These are phyloP conservation scores for Lyophyllum decastes DNA, from an alignment of 768 basidiomycete genomes.

Conservation along the genomic window DNA sequence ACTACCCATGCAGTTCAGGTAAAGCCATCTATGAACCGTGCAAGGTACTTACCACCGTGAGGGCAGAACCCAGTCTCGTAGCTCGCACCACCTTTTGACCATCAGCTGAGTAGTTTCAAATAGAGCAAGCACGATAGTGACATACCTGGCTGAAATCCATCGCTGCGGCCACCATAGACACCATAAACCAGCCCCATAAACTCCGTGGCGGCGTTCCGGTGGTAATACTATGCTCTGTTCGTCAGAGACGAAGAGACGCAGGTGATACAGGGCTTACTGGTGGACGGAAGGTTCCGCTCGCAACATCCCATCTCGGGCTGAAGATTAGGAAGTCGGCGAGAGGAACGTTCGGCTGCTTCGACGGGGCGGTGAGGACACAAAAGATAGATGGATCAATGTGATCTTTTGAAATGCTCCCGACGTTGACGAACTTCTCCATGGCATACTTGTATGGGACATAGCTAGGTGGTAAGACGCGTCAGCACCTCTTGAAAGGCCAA, in stretches of 20 bases:
- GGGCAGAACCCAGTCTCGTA: conserved; percentile 68
- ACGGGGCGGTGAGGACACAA: conserved; percentile 67
- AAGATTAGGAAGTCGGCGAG: conserved; percentile 69
- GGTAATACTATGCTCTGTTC: conserved; percentile 48
- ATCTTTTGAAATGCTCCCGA: conserved; percentile 67
- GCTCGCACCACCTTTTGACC: conserved; percentile 44
- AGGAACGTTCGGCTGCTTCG: conserved; percentile 57
- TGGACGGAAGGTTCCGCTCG: conserved; percentile 57
- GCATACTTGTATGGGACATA: conserved; percentile 72
- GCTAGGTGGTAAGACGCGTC: conserved; percentile 27
- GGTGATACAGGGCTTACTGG: conserved; percentile 38
- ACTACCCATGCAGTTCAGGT: conserved; percentile 31
- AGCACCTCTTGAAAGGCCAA: not conserved
- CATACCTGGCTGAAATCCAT: conserved; percentile 59
- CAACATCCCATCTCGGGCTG: conserved; percentile 66
- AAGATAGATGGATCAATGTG: conserved; percentile 73
- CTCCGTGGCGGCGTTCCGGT: conserved; percentile 62
- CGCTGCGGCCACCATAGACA: conserved; percentile 63
- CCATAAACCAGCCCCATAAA: conserved; percentile 69
- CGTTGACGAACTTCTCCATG: conserved; percentile 61
- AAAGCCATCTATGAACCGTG: too few relatives aligned
- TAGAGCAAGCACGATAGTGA: not conserved
- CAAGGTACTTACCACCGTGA: conserved; percentile 49
- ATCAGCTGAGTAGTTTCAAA: not conserved
- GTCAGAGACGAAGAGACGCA: not conserved